phyloP scores from a whole-genome alignment of 805 yeast species.

The Cyberlindnera maclurae region DNA sequence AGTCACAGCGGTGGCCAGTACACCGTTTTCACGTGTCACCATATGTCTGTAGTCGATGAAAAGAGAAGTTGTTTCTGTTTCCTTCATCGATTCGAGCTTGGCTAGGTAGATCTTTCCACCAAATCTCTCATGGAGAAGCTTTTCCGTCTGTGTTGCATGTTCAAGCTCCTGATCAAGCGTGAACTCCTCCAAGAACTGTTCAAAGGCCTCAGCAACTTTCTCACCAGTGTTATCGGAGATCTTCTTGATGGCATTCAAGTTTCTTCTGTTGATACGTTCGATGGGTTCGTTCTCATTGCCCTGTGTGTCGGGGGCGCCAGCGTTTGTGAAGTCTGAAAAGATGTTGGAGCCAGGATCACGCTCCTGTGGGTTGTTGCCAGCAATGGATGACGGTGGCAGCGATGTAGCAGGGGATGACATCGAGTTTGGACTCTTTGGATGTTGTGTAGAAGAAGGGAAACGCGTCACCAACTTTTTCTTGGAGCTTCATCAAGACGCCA shows the following conservation, averaged over 20 bases:
- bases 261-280: slow-evolving; percentile 42
- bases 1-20: slow-evolving; percentile 78
- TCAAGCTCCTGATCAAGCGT: slow-evolving; percentile 31
- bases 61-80: slow-evolving; percentile 66
- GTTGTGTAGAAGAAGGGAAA: background rate
- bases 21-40: slow-evolving; percentile 70
- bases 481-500: background rate
- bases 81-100: slow-evolving; percentile 75
- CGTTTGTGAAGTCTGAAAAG: slow-evolving; percentile 20
- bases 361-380: slow-evolving; percentile 3
- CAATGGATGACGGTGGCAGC: slow-evolving; percentile 11
- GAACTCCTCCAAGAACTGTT: slow-evolving; percentile 69
- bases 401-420: slow-evolving; percentile 12
- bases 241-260: slow-evolving; percentile 66
- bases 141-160: slow-evolving; percentile 23
- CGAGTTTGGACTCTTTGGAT: background rate
- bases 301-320: slow-evolving; percentile 5
- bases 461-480: too few species aligned
- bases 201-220: slow-evolving; percentile 87
- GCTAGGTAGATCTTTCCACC: slow-evolving; percentile 61
- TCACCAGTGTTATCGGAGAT: slow-evolving; percentile 91
- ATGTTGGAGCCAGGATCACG: slow-evolving; percentile 4
- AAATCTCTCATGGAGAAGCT: slow-evolving; percentile 31
- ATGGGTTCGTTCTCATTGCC: slow-evolving; percentile 10
- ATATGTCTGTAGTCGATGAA: slow-evolving; percentile 84